Percentiles rank a stretch among this genome's conserved stretches.
phyloP scores from a whole-genome alignment of 2,329 filamentous ascomycete genomes.

The Cladosporium cucumerinum region DNA sequence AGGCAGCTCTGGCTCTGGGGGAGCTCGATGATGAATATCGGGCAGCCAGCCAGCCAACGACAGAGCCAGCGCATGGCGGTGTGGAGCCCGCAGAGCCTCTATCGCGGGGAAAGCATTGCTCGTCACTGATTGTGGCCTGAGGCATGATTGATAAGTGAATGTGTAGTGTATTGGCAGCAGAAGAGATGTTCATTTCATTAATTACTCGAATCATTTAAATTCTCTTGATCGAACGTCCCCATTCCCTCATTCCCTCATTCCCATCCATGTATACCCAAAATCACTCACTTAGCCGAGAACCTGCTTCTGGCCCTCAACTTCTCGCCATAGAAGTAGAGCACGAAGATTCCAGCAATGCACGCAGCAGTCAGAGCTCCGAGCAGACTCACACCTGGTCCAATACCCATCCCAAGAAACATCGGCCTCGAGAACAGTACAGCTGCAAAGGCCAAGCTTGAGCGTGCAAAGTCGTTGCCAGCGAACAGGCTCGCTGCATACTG shows the following conservation, averaged over 20 bases:
- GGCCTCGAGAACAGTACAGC: conserved; percentile 59
- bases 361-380: conserved; percentile 47
- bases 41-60: neutral
- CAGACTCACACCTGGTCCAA: conserved; percentile 55
- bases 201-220: neutral
- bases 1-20: conserved; percentile 1
- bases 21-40: conserved; percentile 2
- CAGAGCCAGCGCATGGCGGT: neutral
- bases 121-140: neutral
- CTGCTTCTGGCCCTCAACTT: conserved; percentile 54
- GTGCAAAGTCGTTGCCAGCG: conserved; percentile 58
- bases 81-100: neutral
- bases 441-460: conserved; percentile 56
- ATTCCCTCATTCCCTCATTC: neutral
- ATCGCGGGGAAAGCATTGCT: neutral
- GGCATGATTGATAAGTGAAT: neutral
- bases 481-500: conserved; percentile 55
- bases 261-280: neutral
- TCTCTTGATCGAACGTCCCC: neutral
- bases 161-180: neutral
- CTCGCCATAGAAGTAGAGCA: conserved; percentile 57
- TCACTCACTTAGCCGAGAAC: conserved; percentile 48
- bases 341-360: conserved; percentile 47
- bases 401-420: conserved; percentile 57
- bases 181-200: neutral